Conservation (phyloP, 106 monocot genomes). For the Cymbidium sinense region DNA sequence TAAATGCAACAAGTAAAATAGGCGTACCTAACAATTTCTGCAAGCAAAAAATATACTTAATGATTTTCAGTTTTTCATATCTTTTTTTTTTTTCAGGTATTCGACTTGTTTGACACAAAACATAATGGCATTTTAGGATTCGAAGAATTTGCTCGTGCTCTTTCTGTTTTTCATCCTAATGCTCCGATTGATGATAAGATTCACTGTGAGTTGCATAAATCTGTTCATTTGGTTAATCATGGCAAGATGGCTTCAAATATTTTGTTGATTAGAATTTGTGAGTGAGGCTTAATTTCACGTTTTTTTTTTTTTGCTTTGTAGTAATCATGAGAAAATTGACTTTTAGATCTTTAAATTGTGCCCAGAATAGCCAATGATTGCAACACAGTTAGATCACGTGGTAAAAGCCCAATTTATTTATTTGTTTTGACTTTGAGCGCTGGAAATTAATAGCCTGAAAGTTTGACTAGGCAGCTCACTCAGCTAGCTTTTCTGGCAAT, state of each 20-base stretch:
- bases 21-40: not conserved
- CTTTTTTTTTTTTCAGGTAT: constrained; percentile 44
- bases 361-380: not conserved
- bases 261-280: not conserved
- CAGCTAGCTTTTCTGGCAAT: not conserved
- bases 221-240: not conserved
- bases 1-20: not conserved
- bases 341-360: not conserved
- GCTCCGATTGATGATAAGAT: constrained; percentile 87
- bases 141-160: constrained; percentile 90
- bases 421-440: not conserved
- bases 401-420: not conserved
- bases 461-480: not conserved
- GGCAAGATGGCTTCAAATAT: not conserved
- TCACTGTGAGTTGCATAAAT: constrained; percentile 48
- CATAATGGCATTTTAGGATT: constrained; percentile 89
- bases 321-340: not conserved
- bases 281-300: not conserved
- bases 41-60: not conserved
- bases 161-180: constrained; percentile 94
- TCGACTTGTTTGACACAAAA: constrained; percentile 92
- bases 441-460: not conserved
- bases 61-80: not conserved
- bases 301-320: not conserved
- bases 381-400: not conserved